Base-by-base conservation (phyloP, 768 basidiomycete genomes). In the Leccinum imitatum region DNA sequence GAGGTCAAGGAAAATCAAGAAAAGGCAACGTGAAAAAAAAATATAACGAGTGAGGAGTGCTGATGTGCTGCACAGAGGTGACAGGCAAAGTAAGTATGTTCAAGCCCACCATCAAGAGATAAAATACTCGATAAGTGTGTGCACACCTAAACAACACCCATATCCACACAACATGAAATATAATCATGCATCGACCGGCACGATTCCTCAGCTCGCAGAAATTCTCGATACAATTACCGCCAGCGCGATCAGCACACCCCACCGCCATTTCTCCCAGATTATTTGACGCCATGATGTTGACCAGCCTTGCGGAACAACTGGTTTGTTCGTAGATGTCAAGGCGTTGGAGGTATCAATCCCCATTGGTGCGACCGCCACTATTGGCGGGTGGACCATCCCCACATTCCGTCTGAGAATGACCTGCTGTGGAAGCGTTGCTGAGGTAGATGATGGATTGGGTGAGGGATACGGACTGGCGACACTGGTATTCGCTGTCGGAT, bases 211-310 rank as follows among this genome's bases (percentile, higher is more conserved):
- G 57, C 75, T 77, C 30, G 88, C 83, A 27, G 90, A 89, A 63
- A 93, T 79, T 63, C 89, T 82, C 33, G 90, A 91, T 11, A 93
- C 84, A 54, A 93, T 73, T 21, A 93, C 85, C 1, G 91, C 91
- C 50, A 93, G 73, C 6, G 85, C 88, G 58, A 93, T 87, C 61
- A 93, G 70, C 15, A 88, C 80, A 21, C 90, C 91, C 84, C 90
- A 89, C 61, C 89, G 79, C 91, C 91, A 93, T 69, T 91, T 91
- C 71, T 93, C 89, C 84, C 84, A 89, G 10, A 93, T 69, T 33
- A 91, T 72, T 60, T 84, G 80, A 53, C 87, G 81, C 84, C 86
- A 86, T 3, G 81, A 79, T 3, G 81, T 74, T n/a, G 81, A 75
- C 82, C 85, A 86, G 1, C 83, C 87, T 44, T 75, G 77, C 9